phyloP scores from a whole-genome alignment of 306 rosid genomes.

The Benincasa hispida region DNA sequence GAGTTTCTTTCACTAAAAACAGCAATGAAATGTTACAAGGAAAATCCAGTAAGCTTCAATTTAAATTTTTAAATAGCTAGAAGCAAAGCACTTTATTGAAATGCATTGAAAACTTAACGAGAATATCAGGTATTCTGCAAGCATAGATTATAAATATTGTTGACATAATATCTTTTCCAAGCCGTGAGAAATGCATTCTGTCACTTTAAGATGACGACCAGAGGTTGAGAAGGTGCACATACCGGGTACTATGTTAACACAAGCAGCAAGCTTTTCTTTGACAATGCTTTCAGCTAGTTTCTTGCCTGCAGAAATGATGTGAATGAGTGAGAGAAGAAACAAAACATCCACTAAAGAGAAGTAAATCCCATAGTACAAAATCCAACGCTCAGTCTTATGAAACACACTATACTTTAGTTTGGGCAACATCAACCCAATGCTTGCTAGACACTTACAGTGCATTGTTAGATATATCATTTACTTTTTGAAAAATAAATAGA shows the following conservation, averaged over 20 bases:
- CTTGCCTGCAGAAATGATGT: slow-evolving; percentile 42
- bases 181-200: not conserved
- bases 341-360: not conserved
- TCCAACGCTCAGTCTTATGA: not conserved
- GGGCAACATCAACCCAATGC: not conserved
- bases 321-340: not conserved
- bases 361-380: not conserved
- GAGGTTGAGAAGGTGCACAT: not conserved
- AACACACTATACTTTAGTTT: not conserved
- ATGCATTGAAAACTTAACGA: not conserved
- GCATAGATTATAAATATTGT: not conserved
- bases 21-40: not conserved
- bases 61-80: not conserved
- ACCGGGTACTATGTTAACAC: slow-evolving; percentile 87
- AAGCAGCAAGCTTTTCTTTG: slow-evolving; percentile 86
- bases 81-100: not conserved
- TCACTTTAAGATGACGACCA: not conserved
- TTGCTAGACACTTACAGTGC: not conserved
- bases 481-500: not conserved
- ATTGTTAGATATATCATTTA: not conserved
- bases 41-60: not conserved
- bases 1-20: not conserved
- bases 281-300: slow-evolving; percentile 83
- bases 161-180: not conserved
- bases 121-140: not conserved